Percentiles rank a stretch among this genome's conserved stretches.
Evolutionary conservation across 2,329 filamentous ascomycete species (phyloP).

Genomic region (Apiospora pterosperma): DNA sequence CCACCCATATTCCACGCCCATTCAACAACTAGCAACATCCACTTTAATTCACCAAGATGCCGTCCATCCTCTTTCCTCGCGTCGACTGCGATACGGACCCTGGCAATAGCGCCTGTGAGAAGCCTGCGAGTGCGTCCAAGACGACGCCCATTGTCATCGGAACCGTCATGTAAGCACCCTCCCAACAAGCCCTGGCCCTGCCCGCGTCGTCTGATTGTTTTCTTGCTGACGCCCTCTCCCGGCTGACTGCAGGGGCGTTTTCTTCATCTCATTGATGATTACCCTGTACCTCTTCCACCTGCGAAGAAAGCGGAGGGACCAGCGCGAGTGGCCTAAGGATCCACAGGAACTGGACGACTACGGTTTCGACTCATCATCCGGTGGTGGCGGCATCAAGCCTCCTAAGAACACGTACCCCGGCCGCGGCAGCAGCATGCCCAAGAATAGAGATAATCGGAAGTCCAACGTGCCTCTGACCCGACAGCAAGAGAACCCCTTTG

Average conservation of each 20-base stretch:
- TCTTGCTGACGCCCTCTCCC: background rate
- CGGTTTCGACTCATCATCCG: constrained; percentile 15
- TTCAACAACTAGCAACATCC: background rate
- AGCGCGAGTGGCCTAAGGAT: constrained; percentile 24
- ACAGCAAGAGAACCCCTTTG: constrained; percentile 1
- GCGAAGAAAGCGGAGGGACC: constrained; percentile 19
- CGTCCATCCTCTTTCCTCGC: constrained; percentile 11
- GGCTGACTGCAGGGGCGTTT: constrained; percentile 14
- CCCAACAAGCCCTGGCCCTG: background rate
- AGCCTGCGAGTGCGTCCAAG: constrained; percentile 16
- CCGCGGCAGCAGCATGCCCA: background rate
- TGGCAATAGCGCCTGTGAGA: constrained; percentile 23
- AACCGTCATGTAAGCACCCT: constrained; percentile 17
- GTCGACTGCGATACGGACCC: constrained; percentile 12
- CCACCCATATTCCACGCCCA: background rate
- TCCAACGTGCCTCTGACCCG: background rate
- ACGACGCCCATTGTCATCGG: constrained; percentile 20
- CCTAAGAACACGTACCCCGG: constrained; percentile 12
- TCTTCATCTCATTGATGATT: constrained; percentile 14
- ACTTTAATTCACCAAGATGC: background rate
- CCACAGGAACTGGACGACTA: constrained; percentile 29
- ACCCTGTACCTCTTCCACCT: constrained; percentile 23
- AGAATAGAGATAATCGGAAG: background rate
- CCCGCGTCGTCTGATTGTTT: background rate
- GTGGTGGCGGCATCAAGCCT: constrained; percentile 3